Conservation (phyloP, 2,329 filamentous ascomycete species). For the Sclerotinia sclerotiorum region DNA sequence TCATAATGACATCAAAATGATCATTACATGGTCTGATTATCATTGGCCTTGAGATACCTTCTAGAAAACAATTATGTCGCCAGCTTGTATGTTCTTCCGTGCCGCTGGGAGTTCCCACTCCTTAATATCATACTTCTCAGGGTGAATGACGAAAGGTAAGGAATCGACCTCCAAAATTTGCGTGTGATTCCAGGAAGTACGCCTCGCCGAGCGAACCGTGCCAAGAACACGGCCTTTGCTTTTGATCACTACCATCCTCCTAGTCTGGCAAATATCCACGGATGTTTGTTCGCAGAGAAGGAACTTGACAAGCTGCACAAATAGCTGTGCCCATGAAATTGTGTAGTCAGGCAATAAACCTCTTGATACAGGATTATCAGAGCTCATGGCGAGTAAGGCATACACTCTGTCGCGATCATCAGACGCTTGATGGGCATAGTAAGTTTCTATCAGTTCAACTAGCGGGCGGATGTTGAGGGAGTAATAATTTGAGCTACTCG, state of each 20-base stretch:
- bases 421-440: not conserved
- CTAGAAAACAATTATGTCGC: not conserved
- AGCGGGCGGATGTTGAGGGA: not conserved
- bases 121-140: too few species aligned
- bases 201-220: rapidly evolving
- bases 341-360: not conserved
- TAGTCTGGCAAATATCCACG: not conserved
- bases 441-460: not conserved
- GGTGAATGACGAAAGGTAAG: too few species aligned
- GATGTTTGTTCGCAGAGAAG: not conserved
- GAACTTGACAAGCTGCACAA: not conserved
- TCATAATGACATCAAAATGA: not conserved
- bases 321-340: not conserved
- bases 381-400: conserved; percentile 4
- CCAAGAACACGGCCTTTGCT: not conserved
- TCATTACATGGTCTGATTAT: not conserved
- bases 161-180: not conserved
- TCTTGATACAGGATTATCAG: not conserved
- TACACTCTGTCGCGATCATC: not conserved
- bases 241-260: not conserved
- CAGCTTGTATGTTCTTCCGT: not conserved
- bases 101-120: not conserved
- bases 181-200: not conserved
- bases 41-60: not conserved
- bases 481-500: not conserved